A percentile compares a stretch with the other conserved stretches of the same genome.
Conservation (phyloP, 192 early-diverging fungal genomes). For the Pilaira anomala region DNA sequence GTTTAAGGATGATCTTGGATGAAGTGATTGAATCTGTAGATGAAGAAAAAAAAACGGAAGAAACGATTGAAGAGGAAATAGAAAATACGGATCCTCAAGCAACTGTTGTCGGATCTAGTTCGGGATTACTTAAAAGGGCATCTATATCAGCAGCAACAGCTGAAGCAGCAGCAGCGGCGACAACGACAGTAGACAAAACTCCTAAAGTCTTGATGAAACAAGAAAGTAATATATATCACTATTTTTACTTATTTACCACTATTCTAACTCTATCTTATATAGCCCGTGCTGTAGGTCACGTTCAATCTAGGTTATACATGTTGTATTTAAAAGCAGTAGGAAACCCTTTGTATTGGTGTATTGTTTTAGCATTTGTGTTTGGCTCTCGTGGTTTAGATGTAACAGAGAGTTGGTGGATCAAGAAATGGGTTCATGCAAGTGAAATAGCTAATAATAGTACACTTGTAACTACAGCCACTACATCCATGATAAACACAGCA, state of each 20-base stretch:
- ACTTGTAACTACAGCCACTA: not conserved
- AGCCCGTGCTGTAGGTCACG: constrained; percentile 71
- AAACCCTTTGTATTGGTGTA: constrained; percentile 55
- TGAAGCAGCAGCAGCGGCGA: not conserved
- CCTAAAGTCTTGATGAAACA: constrained; percentile 44
- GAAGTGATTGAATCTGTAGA: not conserved
- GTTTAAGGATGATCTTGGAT: constrained; percentile 28
- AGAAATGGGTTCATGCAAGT: constrained; percentile 48
- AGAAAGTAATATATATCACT: constrained; percentile 32
- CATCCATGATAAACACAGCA: constrained; percentile 2
- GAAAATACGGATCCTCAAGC: not conserved
- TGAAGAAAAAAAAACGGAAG: constrained; percentile 9
- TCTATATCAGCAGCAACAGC: no score
- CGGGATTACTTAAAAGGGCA: no score
- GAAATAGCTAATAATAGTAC: constrained; percentile 1
- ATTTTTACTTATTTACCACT: not conserved
- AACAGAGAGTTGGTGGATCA: constrained; percentile 62
- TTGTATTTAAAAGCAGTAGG: constrained; percentile 73
- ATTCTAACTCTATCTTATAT: no score
- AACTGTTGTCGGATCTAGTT: not conserved
- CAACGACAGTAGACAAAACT: constrained; percentile 4
- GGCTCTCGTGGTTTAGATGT: constrained; percentile 47
- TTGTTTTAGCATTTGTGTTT: constrained; percentile 41
- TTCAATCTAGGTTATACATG: constrained; percentile 70
- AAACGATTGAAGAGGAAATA: constrained; percentile 19